Conservation (phyloP, 495 filamentous ascomycete species). For the Copromyces sp. region DNA sequence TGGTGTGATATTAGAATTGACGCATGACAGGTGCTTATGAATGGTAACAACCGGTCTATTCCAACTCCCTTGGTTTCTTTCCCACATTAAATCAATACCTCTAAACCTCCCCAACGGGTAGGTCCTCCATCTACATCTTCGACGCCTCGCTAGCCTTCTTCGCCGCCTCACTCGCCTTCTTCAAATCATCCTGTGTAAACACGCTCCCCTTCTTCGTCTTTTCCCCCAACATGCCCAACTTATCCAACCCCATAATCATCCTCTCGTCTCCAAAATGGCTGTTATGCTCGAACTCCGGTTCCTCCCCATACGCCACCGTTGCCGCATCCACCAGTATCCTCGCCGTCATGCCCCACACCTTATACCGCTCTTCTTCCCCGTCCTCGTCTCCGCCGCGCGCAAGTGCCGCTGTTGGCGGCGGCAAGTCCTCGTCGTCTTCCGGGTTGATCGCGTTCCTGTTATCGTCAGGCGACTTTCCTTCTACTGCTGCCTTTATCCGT, state of each 20-base stretch:
- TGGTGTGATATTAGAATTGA: not conserved
- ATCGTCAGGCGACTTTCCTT: not conserved
- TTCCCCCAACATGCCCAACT: conserved; percentile 49
- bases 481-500: not conserved
- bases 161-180: conserved; percentile 31
- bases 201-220: conserved; percentile 43
- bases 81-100: not conserved
- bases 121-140: conserved; percentile 34
- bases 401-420: conserved; percentile 10
- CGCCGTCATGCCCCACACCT: conserved; percentile 89
- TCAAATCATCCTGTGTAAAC: conserved; percentile 48
- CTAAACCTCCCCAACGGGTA: too few relatives aligned
- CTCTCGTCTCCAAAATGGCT: conserved; percentile 70
- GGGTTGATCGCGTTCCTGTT: not conserved
- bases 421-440: conserved; percentile 1
- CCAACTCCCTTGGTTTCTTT: not conserved
- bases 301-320: conserved; percentile 65
- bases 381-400: conserved; percentile 25
- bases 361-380: conserved; percentile 47
- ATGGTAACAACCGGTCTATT: not conserved
- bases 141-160: not conserved
- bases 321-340: conserved; percentile 80
- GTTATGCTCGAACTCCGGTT: conserved; percentile 79
- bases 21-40: not conserved
- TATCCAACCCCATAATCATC: conserved; percentile 53